A percentile compares a stretch with the other conserved stretches of the same genome.
Conservation (phyloP, 2,329 filamentous ascomycete species). For the Phyllosticta citrichinensis region DNA sequence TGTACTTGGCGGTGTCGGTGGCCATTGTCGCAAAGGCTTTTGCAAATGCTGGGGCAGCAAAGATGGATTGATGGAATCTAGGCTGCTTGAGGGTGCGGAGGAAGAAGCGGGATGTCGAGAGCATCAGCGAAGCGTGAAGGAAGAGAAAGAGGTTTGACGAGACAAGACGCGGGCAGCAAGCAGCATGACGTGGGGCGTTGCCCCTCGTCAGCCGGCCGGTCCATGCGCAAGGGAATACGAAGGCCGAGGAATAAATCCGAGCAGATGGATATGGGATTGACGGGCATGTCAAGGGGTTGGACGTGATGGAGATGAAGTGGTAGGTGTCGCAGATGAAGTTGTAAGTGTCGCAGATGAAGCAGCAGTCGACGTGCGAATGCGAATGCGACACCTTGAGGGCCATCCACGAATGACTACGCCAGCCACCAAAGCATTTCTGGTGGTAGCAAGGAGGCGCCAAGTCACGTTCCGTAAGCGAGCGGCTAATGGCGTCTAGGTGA, state of each 20-base stretch:
- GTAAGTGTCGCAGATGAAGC: not conserved
- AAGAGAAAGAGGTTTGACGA: not conserved
- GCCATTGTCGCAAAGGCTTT: slow-evolving; percentile 38
- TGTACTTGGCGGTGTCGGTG: slow-evolving; percentile 53
- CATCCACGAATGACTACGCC: no score
- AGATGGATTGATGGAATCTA: slow-evolving; percentile 2
- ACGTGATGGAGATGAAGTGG: not conserved
- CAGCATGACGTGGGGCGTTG: slow-evolving; percentile 8
- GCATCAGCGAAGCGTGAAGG: not conserved
- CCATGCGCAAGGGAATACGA: not conserved
- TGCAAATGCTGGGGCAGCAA: slow-evolving; percentile 8
- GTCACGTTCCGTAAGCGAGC: not conserved
- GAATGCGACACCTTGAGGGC: not conserved
- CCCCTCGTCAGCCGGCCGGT: slow-evolving; percentile 1
- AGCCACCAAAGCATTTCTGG: no score
- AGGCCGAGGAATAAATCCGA: not conserved
- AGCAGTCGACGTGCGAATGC: not conserved
- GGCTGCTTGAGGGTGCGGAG: not conserved
- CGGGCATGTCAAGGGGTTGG: not conserved
- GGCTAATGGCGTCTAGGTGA: not conserved
- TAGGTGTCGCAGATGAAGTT: not conserved
- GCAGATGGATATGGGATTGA: not conserved
- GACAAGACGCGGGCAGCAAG: not conserved
- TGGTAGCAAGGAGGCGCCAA: not conserved
- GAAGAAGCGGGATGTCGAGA: not conserved